These are phyloP conservation scores for Zymoseptoria crescenta DNA, from an alignment of 2,329 filamentous ascomycete genomes.

Conservation along the genomic window DNA sequence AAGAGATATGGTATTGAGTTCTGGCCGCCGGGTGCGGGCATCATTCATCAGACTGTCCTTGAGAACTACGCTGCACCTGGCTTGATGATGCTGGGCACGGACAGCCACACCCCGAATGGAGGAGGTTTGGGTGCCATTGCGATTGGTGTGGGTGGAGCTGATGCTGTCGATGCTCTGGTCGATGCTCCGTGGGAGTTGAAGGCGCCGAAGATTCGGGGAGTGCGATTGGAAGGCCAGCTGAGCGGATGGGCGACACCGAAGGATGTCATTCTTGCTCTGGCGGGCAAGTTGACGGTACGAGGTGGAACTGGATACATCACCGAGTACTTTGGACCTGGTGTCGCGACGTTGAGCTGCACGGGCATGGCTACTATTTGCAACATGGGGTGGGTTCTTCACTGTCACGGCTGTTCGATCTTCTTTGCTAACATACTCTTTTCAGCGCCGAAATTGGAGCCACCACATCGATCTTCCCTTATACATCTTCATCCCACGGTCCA, in stretches of 20 bases:
- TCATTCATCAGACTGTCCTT: conserved; percentile 94
- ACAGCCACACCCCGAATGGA: conserved; percentile 96
- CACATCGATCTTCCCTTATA: conserved; percentile 92
- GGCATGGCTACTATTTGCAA: conserved; percentile 90
- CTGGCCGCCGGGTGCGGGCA: conserved; percentile 87
- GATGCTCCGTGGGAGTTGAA: conserved; percentile 97
- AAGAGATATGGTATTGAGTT: conserved; percentile 93
- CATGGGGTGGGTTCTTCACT: conserved; percentile 45
- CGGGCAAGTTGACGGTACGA: conserved; percentile 76
- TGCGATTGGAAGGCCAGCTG: conserved; percentile 73
- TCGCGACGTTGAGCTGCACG: conserved; percentile 80
- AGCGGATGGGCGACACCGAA: conserved; percentile 91
- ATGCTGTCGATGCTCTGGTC: conserved; percentile 93
- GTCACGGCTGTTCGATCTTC: neutral
- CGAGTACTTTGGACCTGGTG: conserved; percentile 68
- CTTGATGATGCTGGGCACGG: conserved; percentile 97
- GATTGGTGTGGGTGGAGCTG: conserved; percentile 93
- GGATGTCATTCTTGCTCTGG: conserved; percentile 86
- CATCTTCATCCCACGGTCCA: conserved; percentile 64
- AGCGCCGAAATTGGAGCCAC: conserved; percentile 82
- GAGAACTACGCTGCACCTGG: conserved; percentile 98
- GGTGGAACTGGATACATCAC: conserved; percentile 93
- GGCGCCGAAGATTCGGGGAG: conserved; percentile 82
- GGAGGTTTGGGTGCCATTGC: conserved; percentile 88
- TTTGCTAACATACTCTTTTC: conserved; percentile 33